These are phyloP conservation scores for Cladorrhinum sp. DNA, from an alignment of 2,329 filamentous ascomycete genomes.

Conservation along the genomic window DNA sequence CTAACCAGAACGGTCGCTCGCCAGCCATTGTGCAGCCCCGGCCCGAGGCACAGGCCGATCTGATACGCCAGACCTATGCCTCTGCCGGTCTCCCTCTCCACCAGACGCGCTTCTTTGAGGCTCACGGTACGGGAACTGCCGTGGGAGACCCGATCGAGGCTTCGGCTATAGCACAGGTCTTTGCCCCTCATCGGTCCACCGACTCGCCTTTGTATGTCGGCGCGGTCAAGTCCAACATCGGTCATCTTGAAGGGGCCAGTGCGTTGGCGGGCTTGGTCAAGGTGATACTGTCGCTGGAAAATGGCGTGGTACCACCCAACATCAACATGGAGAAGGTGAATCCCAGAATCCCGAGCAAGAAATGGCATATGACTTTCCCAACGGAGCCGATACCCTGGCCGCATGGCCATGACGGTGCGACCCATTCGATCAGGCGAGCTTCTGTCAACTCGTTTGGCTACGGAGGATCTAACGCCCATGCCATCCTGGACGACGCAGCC, in stretches of 20 bases:
- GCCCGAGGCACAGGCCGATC: conserved; percentile 10
- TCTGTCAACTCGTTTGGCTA: conserved; percentile 15
- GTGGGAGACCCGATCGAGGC: conserved; percentile 12
- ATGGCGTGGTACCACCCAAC: conserved; percentile 33
- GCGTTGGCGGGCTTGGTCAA: conserved; percentile 36
- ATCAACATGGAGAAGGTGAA: conserved; percentile 21
- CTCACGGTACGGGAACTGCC: not conserved
- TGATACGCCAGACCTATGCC: conserved; percentile 13
- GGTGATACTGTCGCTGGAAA: conserved; percentile 33
- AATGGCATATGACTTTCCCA: conserved; percentile 1
- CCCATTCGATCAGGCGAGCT: conserved; percentile 5
- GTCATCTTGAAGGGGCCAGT: conserved; percentile 37
- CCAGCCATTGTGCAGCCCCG: conserved; percentile 10
- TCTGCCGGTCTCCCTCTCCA: conserved; percentile 2
- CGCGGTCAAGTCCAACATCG: conserved; percentile 39
- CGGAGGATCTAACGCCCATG: conserved; percentile 13
- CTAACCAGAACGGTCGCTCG: conserved; percentile 20
- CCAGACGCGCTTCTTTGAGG: not conserved
- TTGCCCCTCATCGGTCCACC: not conserved
- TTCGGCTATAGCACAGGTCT: not conserved
- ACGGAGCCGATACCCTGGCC: conserved; percentile 7
- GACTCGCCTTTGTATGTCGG: not conserved
- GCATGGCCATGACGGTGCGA: no score
- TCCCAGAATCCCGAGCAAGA: conserved; percentile 12
- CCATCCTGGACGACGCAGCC: conserved; percentile 10